Base-by-base conservation (phyloP, 2,329 filamentous ascomycete species). In the Fusarium sp. region DNA sequence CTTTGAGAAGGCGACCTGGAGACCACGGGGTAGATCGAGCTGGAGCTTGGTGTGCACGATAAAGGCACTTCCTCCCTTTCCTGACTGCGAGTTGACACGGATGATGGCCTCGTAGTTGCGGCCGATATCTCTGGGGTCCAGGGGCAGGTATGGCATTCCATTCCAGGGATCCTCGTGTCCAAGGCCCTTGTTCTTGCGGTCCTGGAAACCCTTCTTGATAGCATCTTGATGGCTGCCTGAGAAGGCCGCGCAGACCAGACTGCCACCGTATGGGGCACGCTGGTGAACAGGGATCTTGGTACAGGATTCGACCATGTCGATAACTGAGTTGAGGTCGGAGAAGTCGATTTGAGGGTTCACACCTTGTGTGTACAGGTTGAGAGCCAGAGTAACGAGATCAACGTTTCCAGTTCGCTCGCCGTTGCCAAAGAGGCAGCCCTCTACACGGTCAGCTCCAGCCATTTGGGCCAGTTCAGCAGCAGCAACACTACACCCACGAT, bases 31-130 rank as follows among this genome's bases (percentile, higher is more conserved):
- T 51, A 98, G 88, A 79, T 98, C 96, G 74, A 98, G 91, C 75
- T 96, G 89, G 65, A 98, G 88, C 75, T 93, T 91, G 72, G 92
- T 90, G 77, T 94, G 90, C 77, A 98, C 94, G 76, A 98, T 92
- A 92, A 93, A 98, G 50, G 95, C 94, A 62, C 93, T 90, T 73
- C 96, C 96, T 65, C 95, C 95, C 83, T 99, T 98, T 70, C 95
- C 95, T 73, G 89, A 93, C 79, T 98, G 95, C 19, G 93, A 97
- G 84, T 98, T 99, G 86, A 98, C 95, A 62, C 95, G 92, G 77
- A 98, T 98, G 76, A 98, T 92, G 61, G 95, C 95, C 81, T 98
- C 94, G 86, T 98, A 98, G n/a, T 90, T 97, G 59, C 95, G 90
- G 50, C 95, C 95, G 68, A 98, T 97, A 75, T 98, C 95, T 75